Evolutionary conservation across 805 yeast species (phyloP).

Genomic region (Candida argentea): DNA sequence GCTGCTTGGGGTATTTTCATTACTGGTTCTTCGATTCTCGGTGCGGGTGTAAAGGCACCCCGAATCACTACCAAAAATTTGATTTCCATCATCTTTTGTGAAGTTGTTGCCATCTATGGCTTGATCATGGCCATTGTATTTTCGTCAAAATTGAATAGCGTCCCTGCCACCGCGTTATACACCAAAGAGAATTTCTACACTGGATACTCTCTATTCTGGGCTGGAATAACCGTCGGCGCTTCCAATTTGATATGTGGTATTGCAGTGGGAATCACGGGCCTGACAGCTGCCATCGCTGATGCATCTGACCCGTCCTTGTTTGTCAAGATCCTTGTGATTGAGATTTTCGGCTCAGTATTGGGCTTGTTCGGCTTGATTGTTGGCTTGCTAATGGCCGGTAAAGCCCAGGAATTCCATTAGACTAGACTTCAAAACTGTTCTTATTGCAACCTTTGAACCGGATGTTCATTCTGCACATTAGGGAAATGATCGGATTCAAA

Average conservation of each 20-base stretch:
- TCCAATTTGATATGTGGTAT: constrained; percentile 93
- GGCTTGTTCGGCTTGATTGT: constrained; percentile 95
- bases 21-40: constrained; percentile 88
- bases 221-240: constrained; percentile 91
- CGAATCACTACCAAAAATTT: constrained; percentile 94
- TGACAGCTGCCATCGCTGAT: constrained; percentile 97
- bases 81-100: constrained; percentile 95
- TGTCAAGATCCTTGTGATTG: constrained; percentile 92
- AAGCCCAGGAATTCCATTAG: constrained; percentile 78
- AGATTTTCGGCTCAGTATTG: constrained; percentile 92
- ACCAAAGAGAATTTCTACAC: constrained; percentile 87
- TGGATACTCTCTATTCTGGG: constrained; percentile 95
- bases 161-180: constrained; percentile 50
- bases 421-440: not conserved
- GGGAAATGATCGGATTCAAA: too few species aligned
- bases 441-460: not conserved
- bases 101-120: constrained; percentile 97
- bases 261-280: constrained; percentile 94
- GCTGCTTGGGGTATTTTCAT: constrained; percentile 99
- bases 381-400: constrained; percentile 93
- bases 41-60: constrained; percentile 98
- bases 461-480: not conserved
- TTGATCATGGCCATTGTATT: constrained; percentile 96
- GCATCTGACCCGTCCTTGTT: constrained; percentile 94
- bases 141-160: constrained; percentile 73